phyloP scores from a whole-genome alignment of 179 eudicot species.

The Silene vulgaris region DNA sequence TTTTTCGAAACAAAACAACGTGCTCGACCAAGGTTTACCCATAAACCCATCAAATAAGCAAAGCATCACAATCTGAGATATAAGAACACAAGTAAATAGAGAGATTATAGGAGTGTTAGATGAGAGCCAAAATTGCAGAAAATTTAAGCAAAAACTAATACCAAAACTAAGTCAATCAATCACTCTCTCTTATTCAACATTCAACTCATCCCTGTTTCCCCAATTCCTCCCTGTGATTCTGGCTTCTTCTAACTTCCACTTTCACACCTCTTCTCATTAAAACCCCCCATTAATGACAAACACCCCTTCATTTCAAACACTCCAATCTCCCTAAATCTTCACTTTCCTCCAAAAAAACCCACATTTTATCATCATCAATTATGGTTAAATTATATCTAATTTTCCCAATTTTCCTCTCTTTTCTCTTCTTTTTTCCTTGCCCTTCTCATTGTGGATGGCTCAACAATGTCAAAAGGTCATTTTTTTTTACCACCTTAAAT shows the following conservation, averaged over 20 bases:
- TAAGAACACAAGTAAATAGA: too few species aligned
- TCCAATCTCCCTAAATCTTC: background rate
- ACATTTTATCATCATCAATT: background rate
- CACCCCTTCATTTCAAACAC: background rate
- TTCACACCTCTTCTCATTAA: background rate
- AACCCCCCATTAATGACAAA: background rate
- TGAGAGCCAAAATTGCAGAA: too few species aligned
- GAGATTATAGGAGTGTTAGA: too few species aligned
- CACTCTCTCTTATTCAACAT: too few species aligned
- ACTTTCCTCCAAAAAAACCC: background rate
- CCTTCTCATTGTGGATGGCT: conserved; percentile 31
- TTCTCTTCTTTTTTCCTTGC: conserved; percentile 22
- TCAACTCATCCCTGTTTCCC: background rate
- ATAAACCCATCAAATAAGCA: too few species aligned
- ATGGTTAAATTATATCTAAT: background rate
- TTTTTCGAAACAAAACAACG: too few species aligned
- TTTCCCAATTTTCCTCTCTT: conserved; percentile 17
- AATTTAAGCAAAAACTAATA: too few species aligned
- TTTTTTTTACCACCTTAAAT: background rate
- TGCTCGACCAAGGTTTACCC: too few species aligned
- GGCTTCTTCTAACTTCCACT: too few species aligned
- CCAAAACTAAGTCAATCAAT: too few species aligned
- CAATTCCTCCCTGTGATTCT: too few species aligned
- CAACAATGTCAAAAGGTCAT: conserved; percentile 17
- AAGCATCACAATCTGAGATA: too few species aligned